Conservation (phyloP, 192 early-diverging fungal species). For the Geranomyces variabilis region DNA sequence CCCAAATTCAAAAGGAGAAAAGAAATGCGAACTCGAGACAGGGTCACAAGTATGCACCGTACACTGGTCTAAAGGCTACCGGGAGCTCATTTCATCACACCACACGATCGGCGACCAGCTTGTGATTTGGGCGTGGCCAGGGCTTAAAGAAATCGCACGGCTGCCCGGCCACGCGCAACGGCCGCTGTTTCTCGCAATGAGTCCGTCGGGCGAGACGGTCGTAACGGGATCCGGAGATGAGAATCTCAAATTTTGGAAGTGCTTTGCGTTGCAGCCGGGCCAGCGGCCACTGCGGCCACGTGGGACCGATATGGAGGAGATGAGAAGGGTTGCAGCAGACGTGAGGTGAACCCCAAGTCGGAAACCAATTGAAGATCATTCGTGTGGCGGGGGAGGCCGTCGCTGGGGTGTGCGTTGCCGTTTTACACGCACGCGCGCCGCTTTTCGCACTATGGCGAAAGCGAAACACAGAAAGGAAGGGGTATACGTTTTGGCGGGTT, state of each 20-base stretch:
- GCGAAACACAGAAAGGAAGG: no score
- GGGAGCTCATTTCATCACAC: conserved; percentile 48
- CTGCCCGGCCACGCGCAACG: conserved; percentile 44
- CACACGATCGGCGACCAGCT: conserved; percentile 37
- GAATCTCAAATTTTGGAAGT: conserved; percentile 48
- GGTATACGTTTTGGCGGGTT: no score
- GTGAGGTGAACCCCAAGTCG: neutral
- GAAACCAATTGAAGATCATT: neutral
- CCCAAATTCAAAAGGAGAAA: no score
- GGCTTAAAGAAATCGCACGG: conserved; percentile 28
- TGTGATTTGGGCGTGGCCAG: conserved; percentile 45
- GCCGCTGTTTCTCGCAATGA: conserved; percentile 44
- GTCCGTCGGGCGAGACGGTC: conserved; percentile 47
- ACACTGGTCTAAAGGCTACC: conserved; percentile 45
- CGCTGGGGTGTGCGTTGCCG: no score
- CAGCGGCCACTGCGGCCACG: conserved; percentile 18
- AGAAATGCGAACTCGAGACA: conserved; percentile 15
- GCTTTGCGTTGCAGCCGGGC: conserved; percentile 23
- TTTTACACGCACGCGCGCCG: no score
- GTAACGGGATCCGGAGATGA: conserved; percentile 50
- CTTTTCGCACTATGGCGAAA: no score
- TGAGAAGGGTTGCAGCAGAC: conserved; percentile 16
- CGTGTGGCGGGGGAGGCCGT: no score
- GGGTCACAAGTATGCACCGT: conserved; percentile 42
- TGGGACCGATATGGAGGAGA: conserved; percentile 9